Evolutionary conservation across 495 filamentous ascomycete species (phyloP).

Genomic region (Neurospora sp.): DNA sequence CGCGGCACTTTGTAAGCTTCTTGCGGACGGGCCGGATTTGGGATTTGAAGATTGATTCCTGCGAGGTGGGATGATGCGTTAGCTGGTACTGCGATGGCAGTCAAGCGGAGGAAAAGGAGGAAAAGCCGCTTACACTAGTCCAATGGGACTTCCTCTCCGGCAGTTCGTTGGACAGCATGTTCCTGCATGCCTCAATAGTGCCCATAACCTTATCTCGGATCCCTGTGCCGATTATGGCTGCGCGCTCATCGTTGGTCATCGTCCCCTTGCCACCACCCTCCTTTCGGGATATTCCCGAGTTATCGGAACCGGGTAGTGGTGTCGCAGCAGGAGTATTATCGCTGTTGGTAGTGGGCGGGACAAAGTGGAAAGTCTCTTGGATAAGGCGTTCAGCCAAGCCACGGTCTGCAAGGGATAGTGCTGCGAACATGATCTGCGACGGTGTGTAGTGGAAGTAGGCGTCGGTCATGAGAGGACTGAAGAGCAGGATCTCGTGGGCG

Average conservation of each 20-base stretch:
- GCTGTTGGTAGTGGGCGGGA: conserved; percentile 8
- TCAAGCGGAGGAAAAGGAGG: neutral
- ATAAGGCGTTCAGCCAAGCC: conserved; percentile 66
- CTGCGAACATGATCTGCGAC: conserved; percentile 81
- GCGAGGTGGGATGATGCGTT: neutral
- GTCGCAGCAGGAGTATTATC: conserved; percentile 10
- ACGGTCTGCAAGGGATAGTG: conserved; percentile 63
- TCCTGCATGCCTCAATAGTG: conserved; percentile 39
- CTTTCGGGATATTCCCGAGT: conserved; percentile 2
- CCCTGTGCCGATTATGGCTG: conserved; percentile 20
- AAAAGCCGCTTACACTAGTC: conserved; percentile 24
- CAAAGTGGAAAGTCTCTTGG: conserved; percentile 50
- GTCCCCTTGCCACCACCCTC: neutral
- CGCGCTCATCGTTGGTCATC: conserved; percentile 14
- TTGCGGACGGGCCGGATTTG: conserved; percentile 48
- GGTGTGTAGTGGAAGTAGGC: conserved; percentile 95
- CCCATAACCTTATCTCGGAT: conserved; percentile 35
- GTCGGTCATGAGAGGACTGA: conserved; percentile 75
- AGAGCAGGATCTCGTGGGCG: conserved; percentile 65
- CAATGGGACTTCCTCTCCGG: conserved; percentile 34
- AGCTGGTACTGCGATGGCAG: neutral
- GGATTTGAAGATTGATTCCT: conserved; percentile 28
- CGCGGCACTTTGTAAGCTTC: conserved; percentile 70
- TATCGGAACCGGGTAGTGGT: neutral
- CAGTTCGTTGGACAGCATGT: conserved; percentile 39